Conservation (phyloP, 768 basidiomycete genomes). For the Tulasnella sp. region DNA sequence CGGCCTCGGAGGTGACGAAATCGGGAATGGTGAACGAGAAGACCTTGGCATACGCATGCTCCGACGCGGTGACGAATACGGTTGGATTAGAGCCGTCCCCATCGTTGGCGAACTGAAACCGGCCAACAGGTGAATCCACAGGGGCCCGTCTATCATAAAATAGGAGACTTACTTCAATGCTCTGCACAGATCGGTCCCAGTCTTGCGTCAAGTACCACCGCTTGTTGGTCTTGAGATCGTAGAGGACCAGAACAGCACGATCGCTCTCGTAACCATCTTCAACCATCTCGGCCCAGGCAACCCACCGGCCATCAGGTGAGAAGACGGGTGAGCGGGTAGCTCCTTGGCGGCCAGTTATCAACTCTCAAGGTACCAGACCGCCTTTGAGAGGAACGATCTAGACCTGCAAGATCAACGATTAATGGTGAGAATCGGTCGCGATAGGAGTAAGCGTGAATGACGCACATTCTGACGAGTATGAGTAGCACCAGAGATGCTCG, state of each 20-base stretch:
- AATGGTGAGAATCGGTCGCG: neutral
- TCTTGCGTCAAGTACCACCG: slow-evolving; percentile 28
- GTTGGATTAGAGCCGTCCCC: slow-evolving; percentile 11
- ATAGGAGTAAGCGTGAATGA: neutral
- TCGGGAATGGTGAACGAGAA: neutral
- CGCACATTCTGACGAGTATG: slow-evolving; percentile 88
- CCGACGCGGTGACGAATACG: slow-evolving; percentile 45
- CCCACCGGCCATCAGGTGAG: slow-evolving; percentile 26
- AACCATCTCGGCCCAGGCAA: slow-evolving; percentile 33
- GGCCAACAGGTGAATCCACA: neutral
- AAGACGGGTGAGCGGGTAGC: slow-evolving; percentile 34
- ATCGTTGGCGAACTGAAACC: slow-evolving; percentile 19
- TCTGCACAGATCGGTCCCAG: slow-evolving; percentile 17
- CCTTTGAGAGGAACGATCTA: slow-evolving; percentile 30
- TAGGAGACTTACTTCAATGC: slow-evolving; percentile 8
- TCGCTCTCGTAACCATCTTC: slow-evolving; percentile 37
- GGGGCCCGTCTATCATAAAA: neutral
- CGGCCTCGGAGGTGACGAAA: neutral
- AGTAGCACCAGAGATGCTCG: slow-evolving; percentile 70
- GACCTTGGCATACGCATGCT: slow-evolving; percentile 67
- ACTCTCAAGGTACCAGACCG: slow-evolving; percentile 17
- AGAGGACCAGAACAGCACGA: slow-evolving; percentile 26
- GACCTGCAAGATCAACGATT: slow-evolving; percentile 11
- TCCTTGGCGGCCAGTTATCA: slow-evolving; percentile 36
- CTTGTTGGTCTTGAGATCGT: slow-evolving; percentile 18